phyloP scores from a whole-genome alignment of 441 rosid genomes.

The Euphorbia neoarborescens region DNA sequence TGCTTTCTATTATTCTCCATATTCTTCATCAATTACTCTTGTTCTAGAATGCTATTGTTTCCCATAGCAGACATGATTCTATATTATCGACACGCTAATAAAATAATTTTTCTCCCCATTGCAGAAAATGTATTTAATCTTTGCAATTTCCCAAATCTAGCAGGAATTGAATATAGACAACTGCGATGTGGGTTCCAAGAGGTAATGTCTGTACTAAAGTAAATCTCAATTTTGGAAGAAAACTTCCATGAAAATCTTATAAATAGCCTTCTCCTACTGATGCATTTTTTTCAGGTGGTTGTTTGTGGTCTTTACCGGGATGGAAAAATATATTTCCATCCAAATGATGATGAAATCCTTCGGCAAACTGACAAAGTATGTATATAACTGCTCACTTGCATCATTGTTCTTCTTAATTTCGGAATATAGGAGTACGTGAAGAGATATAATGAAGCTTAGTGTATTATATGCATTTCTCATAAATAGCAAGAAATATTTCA shows the following conservation, averaged over 20 bases:
- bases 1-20: neutral
- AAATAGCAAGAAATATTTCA: neutral
- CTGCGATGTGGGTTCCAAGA: conserved; percentile 66
- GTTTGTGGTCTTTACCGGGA: conserved; percentile 79
- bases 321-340: conserved; percentile 75
- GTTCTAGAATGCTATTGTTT: neutral
- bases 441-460: neutral
- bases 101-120: conserved; percentile 26
- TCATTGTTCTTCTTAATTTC: conserved; percentile 5
- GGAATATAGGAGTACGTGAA: neutral
- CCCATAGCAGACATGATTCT: neutral
- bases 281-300: conserved; percentile 55
- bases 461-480: neutral
- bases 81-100: conserved; percentile 23
- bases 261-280: conserved; percentile 14
- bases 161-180: conserved; percentile 58
- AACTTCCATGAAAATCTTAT: conserved; percentile 16
- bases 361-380: conserved; percentile 68
- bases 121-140: conserved; percentile 95
- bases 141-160: conserved; percentile 58
- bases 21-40: neutral
- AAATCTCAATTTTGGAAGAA: conserved; percentile 11
- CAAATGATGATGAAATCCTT: conserved; percentile 72
- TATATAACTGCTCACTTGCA: conserved; percentile 15
- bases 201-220: conserved; percentile 32